A percentile compares a stretch with the other conserved stretches of the same genome.
These are phyloP conservation scores for Fusarium xylarioides DNA, from an alignment of 2,329 filamentous ascomycete species.

Conservation along the genomic window DNA sequence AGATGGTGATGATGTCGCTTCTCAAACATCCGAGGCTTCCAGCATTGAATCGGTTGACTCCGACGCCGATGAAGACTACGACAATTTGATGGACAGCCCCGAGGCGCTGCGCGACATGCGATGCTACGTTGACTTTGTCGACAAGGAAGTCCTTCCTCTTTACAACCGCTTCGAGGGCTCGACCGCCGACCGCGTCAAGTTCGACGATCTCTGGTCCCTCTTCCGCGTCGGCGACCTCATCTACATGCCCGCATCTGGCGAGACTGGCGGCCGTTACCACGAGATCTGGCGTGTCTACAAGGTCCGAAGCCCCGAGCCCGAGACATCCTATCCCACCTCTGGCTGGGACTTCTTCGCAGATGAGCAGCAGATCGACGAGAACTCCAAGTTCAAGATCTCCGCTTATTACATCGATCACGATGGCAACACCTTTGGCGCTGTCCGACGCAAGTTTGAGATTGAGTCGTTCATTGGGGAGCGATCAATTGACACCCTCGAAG, in stretches of 20 bases:
- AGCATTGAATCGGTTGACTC: conserved; percentile 43
- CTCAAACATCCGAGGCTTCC: conserved; percentile 41
- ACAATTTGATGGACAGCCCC: conserved; percentile 50
- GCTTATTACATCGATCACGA: conserved; percentile 56
- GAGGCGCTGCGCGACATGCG: conserved; percentile 54
- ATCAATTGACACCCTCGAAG: conserved; percentile 49
- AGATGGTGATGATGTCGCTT: conserved; percentile 45
- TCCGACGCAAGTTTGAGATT: conserved; percentile 50
- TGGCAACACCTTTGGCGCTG: conserved; percentile 50
- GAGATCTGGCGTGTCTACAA: conserved; percentile 52
- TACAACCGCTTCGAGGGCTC: conserved; percentile 43
- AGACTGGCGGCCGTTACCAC: conserved; percentile 50
- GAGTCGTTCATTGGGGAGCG: conserved; percentile 50
- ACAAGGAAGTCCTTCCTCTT: conserved; percentile 52
- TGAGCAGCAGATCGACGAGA: conserved; percentile 44
- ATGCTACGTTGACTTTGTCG: conserved; percentile 56
- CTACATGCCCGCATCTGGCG: conserved; percentile 50
- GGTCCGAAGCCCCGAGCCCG: conserved; percentile 43
- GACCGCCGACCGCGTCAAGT: conserved; percentile 47
- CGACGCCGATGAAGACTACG: conserved; percentile 48
- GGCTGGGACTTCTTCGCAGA: conserved; percentile 50
- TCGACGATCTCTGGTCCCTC: conserved; percentile 54
- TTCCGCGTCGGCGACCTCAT: conserved; percentile 54
- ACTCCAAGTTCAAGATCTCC: conserved; percentile 47
- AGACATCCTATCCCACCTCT: conserved; percentile 42